These are phyloP conservation scores for Clonostachys solani DNA, from an alignment of 2,329 filamentous ascomycete species.

Conservation along the genomic window DNA sequence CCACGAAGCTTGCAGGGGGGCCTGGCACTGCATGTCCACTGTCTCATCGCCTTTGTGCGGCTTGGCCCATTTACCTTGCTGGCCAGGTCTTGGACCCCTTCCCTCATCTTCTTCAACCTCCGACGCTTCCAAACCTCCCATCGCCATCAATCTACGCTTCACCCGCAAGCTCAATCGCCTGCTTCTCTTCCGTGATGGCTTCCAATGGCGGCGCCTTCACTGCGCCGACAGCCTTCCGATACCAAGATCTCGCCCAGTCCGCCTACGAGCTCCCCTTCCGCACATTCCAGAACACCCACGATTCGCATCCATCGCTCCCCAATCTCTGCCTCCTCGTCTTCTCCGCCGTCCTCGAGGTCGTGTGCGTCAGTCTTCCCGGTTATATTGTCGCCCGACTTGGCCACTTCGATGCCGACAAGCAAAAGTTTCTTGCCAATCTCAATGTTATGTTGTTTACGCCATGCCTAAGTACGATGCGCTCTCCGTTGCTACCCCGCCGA, in stretches of 20 bases:
- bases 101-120: too few species aligned
- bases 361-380: conserved; percentile 90
- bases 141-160: too few species aligned
- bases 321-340: conserved; percentile 81
- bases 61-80: too few species aligned
- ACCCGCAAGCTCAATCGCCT: too few species aligned
- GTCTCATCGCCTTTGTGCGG: too few species aligned
- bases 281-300: conserved; percentile 34
- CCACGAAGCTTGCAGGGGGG: too few species aligned
- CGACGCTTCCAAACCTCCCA: too few species aligned
- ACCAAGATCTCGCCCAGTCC: conserved; percentile 28
- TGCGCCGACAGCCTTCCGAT: conserved; percentile 40
- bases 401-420: conserved; percentile 91
- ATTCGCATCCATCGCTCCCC: conserved; percentile 59
- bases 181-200: conserved; percentile 21
- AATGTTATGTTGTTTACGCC: conserved; percentile 97
- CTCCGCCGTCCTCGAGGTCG: conserved; percentile 89
- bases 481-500: neutral
- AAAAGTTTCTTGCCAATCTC: conserved; percentile 94
- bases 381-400: conserved; percentile 82
- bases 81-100: too few species aligned
- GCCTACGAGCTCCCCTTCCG: conserved; percentile 36
- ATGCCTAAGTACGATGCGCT: conserved; percentile 72
- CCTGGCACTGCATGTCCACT: too few species aligned
- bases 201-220: conserved; percentile 24